These are phyloP conservation scores for Arthrocladium fulminans DNA, from an alignment of 2,329 filamentous ascomycete genomes.

Conservation along the genomic window DNA sequence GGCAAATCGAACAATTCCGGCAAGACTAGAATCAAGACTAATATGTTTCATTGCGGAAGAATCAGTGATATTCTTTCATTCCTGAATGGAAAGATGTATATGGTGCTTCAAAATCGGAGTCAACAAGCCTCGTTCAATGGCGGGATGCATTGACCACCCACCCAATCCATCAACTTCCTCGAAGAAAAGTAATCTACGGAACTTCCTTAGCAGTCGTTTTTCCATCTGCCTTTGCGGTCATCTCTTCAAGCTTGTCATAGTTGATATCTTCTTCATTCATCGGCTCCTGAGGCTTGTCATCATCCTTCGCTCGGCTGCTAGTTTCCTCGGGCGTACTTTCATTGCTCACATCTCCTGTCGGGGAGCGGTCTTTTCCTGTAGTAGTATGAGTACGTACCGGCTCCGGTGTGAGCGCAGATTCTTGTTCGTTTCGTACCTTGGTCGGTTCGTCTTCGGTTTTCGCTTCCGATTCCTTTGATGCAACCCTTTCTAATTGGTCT, in stretches of 20 bases:
- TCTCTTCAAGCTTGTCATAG: constrained; percentile 11
- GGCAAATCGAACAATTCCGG: too few relatives aligned
- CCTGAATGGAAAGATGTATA: too few relatives aligned
- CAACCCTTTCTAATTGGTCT: constrained; percentile 1
- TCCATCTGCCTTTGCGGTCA: constrained; percentile 11
- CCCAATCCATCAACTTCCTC: constrained; percentile 13
- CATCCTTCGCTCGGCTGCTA: neutral
- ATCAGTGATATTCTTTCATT: too few relatives aligned
- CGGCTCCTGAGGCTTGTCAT: constrained; percentile 2
- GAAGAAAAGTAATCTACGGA: constrained; percentile 34
- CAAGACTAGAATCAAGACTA: too few relatives aligned
- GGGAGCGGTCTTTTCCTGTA: neutral
- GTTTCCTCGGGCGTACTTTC: neutral
- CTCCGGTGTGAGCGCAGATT: neutral
- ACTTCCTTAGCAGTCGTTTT: constrained; percentile 9
- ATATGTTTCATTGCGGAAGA: too few relatives aligned
- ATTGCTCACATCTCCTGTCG: neutral
- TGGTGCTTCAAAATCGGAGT: too few relatives aligned
- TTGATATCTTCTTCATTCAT: constrained; percentile 7
- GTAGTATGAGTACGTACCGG: neutral
- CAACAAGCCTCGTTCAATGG: too few relatives aligned
- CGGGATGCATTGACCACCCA: too few relatives aligned
- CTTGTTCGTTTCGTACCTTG: constrained; percentile 8
- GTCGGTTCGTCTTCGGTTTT: constrained; percentile 6
- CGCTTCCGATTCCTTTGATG: constrained; percentile 3